These are phyloP conservation scores for Chlorella sp. DNA, from an alignment of 139 green algal genomes.

Conservation along the genomic window DNA sequence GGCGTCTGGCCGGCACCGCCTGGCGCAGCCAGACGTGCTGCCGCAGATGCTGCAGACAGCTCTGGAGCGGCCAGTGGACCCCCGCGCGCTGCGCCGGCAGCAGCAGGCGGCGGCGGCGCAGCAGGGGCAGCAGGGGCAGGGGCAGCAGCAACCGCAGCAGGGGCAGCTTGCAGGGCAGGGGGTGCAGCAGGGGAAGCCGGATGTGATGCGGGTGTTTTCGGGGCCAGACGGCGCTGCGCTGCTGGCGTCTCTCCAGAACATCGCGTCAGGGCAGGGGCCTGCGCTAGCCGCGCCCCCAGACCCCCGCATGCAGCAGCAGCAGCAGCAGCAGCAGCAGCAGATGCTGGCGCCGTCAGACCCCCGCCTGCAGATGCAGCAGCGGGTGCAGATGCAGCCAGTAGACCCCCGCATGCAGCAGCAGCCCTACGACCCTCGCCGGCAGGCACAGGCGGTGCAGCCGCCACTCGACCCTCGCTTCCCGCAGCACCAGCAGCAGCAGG, in stretches of 20 bases:
- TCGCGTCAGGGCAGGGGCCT: background rate
- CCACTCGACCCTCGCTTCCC: background rate
- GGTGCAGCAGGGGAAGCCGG: background rate
- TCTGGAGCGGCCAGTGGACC: constrained; percentile 8
- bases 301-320: background rate
- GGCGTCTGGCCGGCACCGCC: background rate
- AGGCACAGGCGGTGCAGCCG: background rate
- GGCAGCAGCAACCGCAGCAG: background rate
- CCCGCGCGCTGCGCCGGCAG: constrained; percentile 8
- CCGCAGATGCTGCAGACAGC: constrained; percentile 9
- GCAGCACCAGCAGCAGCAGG: constrained; percentile 9
- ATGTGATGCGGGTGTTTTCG: too few relatives aligned
- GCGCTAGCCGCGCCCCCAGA: background rate
- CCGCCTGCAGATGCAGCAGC: constrained; percentile 18
- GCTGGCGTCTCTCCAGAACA: too few relatives aligned
- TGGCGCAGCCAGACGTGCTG: background rate
- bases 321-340: constrained; percentile 17
- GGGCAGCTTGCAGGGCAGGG: background rate
- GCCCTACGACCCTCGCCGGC: background rate
- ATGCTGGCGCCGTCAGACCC: background rate
- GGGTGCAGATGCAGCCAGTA: background rate
- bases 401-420: constrained; percentile 3
- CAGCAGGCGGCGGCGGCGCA: background rate
- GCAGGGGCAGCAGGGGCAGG: background rate
- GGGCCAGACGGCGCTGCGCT: too few relatives aligned